phyloP scores from a whole-genome alignment of 1,284 basidiomycete genomes.

The Trichosporon coremiiforme region DNA sequence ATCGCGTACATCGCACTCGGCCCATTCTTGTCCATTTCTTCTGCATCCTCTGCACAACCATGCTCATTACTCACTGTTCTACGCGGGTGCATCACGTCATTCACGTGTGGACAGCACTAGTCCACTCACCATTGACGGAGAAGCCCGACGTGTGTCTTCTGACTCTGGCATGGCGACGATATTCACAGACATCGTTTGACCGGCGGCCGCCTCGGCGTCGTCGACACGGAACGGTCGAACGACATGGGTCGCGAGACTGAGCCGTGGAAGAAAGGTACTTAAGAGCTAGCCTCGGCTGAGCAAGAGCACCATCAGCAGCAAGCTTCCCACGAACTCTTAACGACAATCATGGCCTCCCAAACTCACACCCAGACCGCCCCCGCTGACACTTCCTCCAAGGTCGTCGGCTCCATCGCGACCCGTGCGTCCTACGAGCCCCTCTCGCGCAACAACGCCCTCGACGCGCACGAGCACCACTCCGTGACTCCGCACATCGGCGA shows the following conservation, averaged over 20 bases:
- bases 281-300: neutral
- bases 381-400: neutral
- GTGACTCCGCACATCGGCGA: constrained; percentile 27
- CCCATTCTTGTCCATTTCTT: no score
- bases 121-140: neutral
- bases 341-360: neutral
- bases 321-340: neutral
- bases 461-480: constrained; percentile 20
- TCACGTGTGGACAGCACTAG: neutral
- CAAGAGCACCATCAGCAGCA: neutral
- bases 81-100: neutral
- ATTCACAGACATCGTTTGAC: no score
- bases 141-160: neutral
- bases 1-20: no score
- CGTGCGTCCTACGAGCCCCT: constrained; percentile 21
- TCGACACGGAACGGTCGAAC: no score
- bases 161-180: no score
- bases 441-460: constrained; percentile 18
- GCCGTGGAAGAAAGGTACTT: neutral
- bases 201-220: no score
- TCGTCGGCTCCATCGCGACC: constrained; percentile 14
- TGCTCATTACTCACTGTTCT: no score
- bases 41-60: no score
- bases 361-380: neutral
- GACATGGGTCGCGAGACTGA: neutral